A percentile compares a stretch with the other conserved stretches of the same genome.
Evolutionary conservation across 768 basidiomycete species (phyloP).

Genomic region (Amyloporia xantha): DNA sequence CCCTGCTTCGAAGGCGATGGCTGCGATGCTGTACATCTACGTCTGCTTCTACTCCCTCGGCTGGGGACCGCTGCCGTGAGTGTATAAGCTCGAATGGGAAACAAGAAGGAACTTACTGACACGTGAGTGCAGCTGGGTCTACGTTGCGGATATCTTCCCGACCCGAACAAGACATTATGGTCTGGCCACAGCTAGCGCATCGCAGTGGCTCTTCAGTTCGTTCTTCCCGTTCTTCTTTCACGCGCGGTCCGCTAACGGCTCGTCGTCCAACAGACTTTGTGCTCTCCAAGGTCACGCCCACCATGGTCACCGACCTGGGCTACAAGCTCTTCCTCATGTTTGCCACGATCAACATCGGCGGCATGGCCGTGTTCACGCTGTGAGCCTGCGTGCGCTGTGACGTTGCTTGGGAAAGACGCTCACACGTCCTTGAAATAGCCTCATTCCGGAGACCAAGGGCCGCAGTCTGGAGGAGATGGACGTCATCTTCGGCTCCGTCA

Average conservation of each 20-base stretch:
- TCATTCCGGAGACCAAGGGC: constrained; percentile 37
- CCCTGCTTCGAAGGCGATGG: constrained; percentile 68
- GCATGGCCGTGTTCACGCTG: constrained; percentile 63
- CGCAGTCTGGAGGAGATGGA: constrained; percentile 48
- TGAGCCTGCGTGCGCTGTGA: constrained; percentile 25
- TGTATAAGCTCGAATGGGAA: constrained; percentile 22
- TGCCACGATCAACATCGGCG: constrained; percentile 64
- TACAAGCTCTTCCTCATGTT: constrained; percentile 79
- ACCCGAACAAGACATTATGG: constrained; percentile 81
- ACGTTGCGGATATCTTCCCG: constrained; percentile 80
- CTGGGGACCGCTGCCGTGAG: constrained; percentile 67
- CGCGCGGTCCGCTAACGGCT: background rate
- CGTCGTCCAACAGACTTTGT: constrained; percentile 60
- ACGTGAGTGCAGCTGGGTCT: constrained; percentile 27
- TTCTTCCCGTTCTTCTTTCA: constrained; percentile 7
- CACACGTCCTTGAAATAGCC: constrained; percentile 27
- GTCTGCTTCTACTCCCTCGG: constrained; percentile 87
- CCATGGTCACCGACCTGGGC: constrained; percentile 51
- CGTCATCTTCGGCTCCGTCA: constrained; percentile 52
- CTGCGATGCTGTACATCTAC: constrained; percentile 80
- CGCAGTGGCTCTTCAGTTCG: constrained; percentile 81
- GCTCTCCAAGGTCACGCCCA: constrained; percentile 64
- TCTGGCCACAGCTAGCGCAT: constrained; percentile 62
- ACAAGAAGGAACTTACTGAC: background rate
- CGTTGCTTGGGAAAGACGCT: constrained; percentile 9